phyloP scores from a whole-genome alignment of 2,329 filamentous ascomycete species.

The Alternaria rosae region DNA sequence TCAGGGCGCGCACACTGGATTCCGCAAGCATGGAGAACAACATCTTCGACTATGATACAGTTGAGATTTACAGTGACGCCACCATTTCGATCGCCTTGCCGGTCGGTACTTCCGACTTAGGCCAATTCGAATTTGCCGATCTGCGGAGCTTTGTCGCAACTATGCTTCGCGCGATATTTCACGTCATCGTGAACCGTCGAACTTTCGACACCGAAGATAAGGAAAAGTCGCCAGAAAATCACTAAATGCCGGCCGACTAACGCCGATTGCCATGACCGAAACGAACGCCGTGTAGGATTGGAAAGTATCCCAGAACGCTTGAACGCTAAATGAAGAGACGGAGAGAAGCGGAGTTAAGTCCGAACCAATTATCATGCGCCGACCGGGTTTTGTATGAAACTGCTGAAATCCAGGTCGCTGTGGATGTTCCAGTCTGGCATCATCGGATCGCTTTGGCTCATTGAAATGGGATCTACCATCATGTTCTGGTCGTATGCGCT shows the following conservation, averaged over 20 bases:
- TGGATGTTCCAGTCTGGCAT: slow-evolving; percentile 47
- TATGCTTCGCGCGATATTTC: slow-evolving; percentile 4
- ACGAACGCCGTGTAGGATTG: slow-evolving; percentile 28
- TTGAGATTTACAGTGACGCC: slow-evolving; percentile 12
- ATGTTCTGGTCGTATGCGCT: slow-evolving; percentile 41
- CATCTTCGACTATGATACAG: slow-evolving; percentile 9
- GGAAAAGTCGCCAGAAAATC: slow-evolving; percentile 15
- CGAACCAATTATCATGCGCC: slow-evolving; percentile 38
- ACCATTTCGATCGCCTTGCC: background rate
- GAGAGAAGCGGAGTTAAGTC: slow-evolving; percentile 25
- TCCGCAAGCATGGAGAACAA: background rate
- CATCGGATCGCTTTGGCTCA: slow-evolving; percentile 41
- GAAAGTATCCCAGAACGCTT: slow-evolving; percentile 40
- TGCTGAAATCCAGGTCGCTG: slow-evolving; percentile 47
- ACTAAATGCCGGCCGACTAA: slow-evolving; percentile 18
- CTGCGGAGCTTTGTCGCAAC: slow-evolving; percentile 7
- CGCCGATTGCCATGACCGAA: slow-evolving; percentile 21
- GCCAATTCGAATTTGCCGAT: slow-evolving; percentile 1
- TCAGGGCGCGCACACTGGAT: slow-evolving; percentile 7
- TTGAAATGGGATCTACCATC: slow-evolving; percentile 44
- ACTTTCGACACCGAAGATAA: slow-evolving; percentile 17
- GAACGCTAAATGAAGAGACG: slow-evolving; percentile 42
- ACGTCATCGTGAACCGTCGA: slow-evolving; percentile 40
- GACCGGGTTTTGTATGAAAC: slow-evolving; percentile 47
- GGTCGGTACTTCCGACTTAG: background rate